These are phyloP conservation scores for Aquilaria agallochum DNA, from an alignment of 441 rosid species.

Conservation along the genomic window DNA sequence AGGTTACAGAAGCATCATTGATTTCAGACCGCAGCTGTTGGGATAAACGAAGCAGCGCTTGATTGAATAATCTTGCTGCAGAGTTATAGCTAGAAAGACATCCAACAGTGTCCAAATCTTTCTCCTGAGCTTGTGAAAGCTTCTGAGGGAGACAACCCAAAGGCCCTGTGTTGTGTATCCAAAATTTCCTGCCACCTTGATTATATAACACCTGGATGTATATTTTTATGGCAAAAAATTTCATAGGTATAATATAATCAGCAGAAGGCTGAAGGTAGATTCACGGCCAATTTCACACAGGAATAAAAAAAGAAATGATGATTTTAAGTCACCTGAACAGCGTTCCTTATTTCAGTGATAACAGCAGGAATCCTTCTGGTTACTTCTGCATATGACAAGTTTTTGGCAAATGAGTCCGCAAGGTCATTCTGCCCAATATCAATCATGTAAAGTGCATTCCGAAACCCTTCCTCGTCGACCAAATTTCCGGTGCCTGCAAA, in stretches of 20 bases:
- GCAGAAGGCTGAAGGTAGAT: neutral
- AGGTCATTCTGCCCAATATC: constrained; percentile 88
- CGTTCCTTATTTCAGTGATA: constrained; percentile 42
- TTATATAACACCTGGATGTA: constrained; percentile 40
- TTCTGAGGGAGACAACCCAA: constrained; percentile 86
- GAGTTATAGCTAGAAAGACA: constrained; percentile 54
- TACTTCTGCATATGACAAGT: constrained; percentile 40
- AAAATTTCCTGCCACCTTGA: constrained; percentile 76
- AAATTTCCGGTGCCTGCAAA: constrained; percentile 28
- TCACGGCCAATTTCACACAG: too few relatives aligned
- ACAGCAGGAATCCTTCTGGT: constrained; percentile 40
- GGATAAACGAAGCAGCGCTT: constrained; percentile 42
- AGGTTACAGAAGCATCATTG: constrained; percentile 43
- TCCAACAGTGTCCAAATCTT: constrained; percentile 47
- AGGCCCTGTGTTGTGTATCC: constrained; percentile 89
- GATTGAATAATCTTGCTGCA: constrained; percentile 61
- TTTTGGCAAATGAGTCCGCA: constrained; percentile 57
- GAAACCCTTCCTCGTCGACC: constrained; percentile 46
- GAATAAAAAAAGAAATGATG: constrained; percentile 1
- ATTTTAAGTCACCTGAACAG: constrained; percentile 29
- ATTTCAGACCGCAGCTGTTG: constrained; percentile 41
- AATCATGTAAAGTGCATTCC: constrained; percentile 68
- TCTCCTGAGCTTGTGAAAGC: constrained; percentile 42
- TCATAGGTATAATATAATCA: neutral
- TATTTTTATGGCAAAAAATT: too few relatives aligned